Evolutionary conservation across 2,329 filamentous ascomycete genomes (phyloP), one percentile per base, ranked within the genome.

Genomic region (Penicillium sp.): DNA sequence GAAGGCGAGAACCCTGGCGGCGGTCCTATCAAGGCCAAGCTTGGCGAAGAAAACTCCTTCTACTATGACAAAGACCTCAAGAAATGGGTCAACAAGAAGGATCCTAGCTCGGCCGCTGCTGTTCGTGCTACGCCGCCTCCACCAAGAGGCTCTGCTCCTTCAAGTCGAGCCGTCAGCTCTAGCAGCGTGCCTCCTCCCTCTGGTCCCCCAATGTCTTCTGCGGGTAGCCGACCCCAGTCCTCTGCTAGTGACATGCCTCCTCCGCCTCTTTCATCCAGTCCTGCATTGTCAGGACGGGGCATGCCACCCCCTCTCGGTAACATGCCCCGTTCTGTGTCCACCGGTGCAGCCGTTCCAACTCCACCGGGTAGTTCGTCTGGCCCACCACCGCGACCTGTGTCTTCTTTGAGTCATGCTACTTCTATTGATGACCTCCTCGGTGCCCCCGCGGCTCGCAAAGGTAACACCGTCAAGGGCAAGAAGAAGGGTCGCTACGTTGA

Each of bases 1-100:
- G 75, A 78, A 62, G 85, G 87, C 14, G 65, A 67, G 22, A 66
- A 63, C 39, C 75, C 82, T n/a, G 68, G 69, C 50, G 66, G 69
- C 24, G 77, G 75, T 31, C 86, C 93, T n/a, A 91, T 97, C 74
- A 87, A 86, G 67, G 95, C 96, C 62, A 99, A 99, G 71, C 85
- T 99, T 9, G 96, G 94, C 61, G 96, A 99, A 75, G 87, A 95
- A 71, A 96, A 87, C 75, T 92, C 88, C 47, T 97, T 99, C 76
- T 89, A 94, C 66, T 99, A 95, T 70, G 95, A 99, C 71, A 90
- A 92, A 2, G 91, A 97, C n/a, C 84, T 96, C 54, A 96, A 96
- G 81, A 92, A 95, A 73, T 99, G 96, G 96, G 83, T 99, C 73
- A 98, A 99, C 81, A 97, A 97, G 81, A 97, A 96, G 73, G 86